Base-by-base conservation (phyloP, 1,139 yeast genomes). In the Zygoascus hellenicus region DNA sequence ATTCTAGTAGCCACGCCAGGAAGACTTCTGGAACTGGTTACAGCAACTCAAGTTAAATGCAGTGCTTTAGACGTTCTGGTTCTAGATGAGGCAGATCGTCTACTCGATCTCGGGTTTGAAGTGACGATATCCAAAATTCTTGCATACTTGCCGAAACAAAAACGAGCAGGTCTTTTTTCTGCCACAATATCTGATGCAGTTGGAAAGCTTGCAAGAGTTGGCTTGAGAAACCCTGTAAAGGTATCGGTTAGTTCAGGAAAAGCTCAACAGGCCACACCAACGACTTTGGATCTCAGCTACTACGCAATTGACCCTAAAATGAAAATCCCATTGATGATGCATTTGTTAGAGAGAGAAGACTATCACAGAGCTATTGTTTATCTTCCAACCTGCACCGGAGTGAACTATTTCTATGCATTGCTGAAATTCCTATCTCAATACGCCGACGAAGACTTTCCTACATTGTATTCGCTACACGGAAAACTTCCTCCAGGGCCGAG, bases 1-100 rank as follows among this genome's bases (percentile, higher is more conserved):
- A 78, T 90, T 40, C 61, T 94, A 34, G 81, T 94, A 16, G 97
- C 95, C 1, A 92, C 98, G 0, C 98, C 98, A 0, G 98, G 98
- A 2, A 76, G 98, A 59, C 63, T 88, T 36, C 65, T 83, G 19
- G 97, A 92, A 53, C 82, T 94, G 56, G 62, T 92, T 31, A 64
- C 66, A 29, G 58, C 69, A 2, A 61, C 72, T 9, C 57, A 58
- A 11, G 71, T 69, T 15, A 56, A 54, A 32, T 58, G 68, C 2
- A 66, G 77, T 0, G 74, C 83, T 3, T 74, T 89, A 45, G 96
- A 88, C 57, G 77, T 85, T 39, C 76, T 84, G 15, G 81, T 94
- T 7, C 67, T 92, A 45, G 98, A 92, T 65, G 98, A 92, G 66
- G 98, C 97, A 2, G 98, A 92, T 61, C 78, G 88, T 55, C 71